Conservation (phyloP, 129 eudicot genomes). For the Scalesia atractyloides region DNA sequence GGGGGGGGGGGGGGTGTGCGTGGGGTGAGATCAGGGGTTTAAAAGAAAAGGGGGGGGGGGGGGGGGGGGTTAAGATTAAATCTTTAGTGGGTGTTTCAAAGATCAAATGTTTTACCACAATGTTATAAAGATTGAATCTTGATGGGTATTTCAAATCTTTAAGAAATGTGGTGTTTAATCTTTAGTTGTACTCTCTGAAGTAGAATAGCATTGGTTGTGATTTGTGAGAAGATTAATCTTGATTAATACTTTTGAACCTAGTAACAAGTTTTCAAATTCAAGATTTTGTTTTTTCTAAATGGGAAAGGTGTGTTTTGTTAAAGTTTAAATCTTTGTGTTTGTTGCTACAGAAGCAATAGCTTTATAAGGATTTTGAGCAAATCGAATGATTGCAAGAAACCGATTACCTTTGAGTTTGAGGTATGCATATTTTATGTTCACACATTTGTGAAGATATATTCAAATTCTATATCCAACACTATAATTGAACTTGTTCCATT, state of each 20-base stretch:
- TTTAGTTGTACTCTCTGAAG: background rate
- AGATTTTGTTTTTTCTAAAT: background rate
- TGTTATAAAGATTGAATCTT: slow-evolving; percentile 13
- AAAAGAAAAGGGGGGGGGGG: too few species aligned
- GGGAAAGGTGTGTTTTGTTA: background rate
- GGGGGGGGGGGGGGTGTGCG: too few species aligned
- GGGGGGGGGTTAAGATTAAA: too few species aligned
- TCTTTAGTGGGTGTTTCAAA: too few species aligned
- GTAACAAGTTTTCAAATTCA: slow-evolving; percentile 10
- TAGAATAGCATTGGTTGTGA: background rate
- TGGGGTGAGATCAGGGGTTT: too few species aligned
- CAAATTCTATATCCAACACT: too few species aligned
- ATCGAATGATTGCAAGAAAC: slow-evolving; percentile 22
- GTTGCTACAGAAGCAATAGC: slow-evolving; percentile 28
- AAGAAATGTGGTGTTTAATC: slow-evolving; percentile 16
- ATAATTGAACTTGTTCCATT: background rate
- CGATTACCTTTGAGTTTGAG: slow-evolving; percentile 29
- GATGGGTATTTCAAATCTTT: slow-evolving; percentile 8
- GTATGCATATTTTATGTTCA: slow-evolving; percentile 12
- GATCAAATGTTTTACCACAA: too few species aligned
- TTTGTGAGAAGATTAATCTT: background rate
- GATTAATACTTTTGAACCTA: background rate
- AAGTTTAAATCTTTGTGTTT: slow-evolving; percentile 15
- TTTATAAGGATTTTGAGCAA: background rate
- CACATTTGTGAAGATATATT: too few species aligned